These are phyloP conservation scores for Suillus discolor DNA, from an alignment of 768 basidiomycete species.

Conservation along the genomic window DNA sequence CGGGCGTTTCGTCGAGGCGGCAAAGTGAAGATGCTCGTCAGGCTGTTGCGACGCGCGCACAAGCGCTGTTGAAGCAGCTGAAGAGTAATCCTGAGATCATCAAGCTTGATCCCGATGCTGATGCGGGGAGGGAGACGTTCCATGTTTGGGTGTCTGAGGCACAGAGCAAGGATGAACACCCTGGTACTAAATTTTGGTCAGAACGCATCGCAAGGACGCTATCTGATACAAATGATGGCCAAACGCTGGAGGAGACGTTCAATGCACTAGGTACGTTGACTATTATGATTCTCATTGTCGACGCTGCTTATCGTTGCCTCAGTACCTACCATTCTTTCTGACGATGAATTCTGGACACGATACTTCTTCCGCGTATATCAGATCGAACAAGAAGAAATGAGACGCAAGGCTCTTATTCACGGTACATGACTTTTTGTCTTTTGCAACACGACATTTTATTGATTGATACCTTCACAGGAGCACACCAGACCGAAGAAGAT, in stretches of 20 bases:
- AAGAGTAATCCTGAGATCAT: constrained; percentile 76
- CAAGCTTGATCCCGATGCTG: constrained; percentile 71
- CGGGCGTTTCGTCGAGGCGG: constrained; percentile 28
- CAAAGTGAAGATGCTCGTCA: constrained; percentile 44
- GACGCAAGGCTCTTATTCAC: constrained; percentile 75
- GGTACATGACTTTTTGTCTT: constrained; percentile 42
- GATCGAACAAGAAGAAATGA: constrained; percentile 76
- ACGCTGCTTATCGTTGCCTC: constrained; percentile 3
- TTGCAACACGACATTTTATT: constrained; percentile 3
- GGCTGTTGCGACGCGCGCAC: constrained; percentile 73
- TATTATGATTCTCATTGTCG: background rate
- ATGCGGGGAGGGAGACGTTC: constrained; percentile 59
- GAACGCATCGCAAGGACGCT: constrained; percentile 50
- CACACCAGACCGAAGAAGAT: constrained; percentile 76
- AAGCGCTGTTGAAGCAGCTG: constrained; percentile 72
- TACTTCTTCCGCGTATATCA: constrained; percentile 91
- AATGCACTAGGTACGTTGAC: constrained; percentile 59
- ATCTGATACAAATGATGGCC: constrained; percentile 53
- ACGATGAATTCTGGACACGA: constrained; percentile 78
- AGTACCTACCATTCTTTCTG: constrained; percentile 72
- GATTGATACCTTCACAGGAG: constrained; percentile 39
- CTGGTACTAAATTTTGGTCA: constrained; percentile 52
- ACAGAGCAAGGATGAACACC: constrained; percentile 58
- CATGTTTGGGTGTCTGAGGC: constrained; percentile 60
- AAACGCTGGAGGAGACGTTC: constrained; percentile 51